Evolutionary conservation across 345 rosid genomes (phyloP).

Genomic region (Salix udensis): DNA sequence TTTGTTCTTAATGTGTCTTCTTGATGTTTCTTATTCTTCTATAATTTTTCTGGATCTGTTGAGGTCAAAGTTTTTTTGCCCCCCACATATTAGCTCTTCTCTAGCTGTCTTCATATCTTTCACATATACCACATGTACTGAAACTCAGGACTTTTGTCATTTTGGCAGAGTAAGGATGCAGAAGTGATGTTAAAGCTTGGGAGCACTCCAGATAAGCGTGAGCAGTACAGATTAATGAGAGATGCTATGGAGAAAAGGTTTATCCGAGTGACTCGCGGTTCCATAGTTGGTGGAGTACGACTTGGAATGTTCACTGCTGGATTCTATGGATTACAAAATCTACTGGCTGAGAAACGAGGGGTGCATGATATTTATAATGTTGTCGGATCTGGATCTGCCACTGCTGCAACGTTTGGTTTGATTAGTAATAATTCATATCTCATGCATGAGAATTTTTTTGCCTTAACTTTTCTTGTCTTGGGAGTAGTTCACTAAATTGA

Average conservation of each 20-base stretch:
- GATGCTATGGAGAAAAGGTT: constrained; percentile 97
- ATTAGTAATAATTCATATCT: constrained; percentile 42
- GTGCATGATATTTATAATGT: constrained; percentile 76
- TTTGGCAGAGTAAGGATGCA: constrained; percentile 83
- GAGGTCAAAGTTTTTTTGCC: neutral
- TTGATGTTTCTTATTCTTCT: neutral
- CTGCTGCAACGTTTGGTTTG: constrained; percentile 85
- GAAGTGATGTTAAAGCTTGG: constrained; percentile 95
- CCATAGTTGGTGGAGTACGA: constrained; percentile 82
- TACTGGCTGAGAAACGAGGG: constrained; percentile 75
- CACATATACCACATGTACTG: neutral
- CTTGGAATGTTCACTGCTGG: constrained; percentile 93
- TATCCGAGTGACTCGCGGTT: constrained; percentile 77
- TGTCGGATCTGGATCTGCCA: constrained; percentile 91
- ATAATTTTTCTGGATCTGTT: neutral
- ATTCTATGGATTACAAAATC: constrained; percentile 66
- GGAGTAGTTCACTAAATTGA: neutral
- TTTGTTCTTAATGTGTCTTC: neutral
- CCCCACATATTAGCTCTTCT: neutral
- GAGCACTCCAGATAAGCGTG: constrained; percentile 85
- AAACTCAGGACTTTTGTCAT: neutral
- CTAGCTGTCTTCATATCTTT: neutral
- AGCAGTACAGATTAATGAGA: constrained; percentile 78
- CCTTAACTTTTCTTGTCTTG: neutral
- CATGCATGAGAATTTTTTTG: neutral